phyloP scores from a whole-genome alignment of 2,329 filamentous ascomycete genomes.

The Penicillium digitatum region DNA sequence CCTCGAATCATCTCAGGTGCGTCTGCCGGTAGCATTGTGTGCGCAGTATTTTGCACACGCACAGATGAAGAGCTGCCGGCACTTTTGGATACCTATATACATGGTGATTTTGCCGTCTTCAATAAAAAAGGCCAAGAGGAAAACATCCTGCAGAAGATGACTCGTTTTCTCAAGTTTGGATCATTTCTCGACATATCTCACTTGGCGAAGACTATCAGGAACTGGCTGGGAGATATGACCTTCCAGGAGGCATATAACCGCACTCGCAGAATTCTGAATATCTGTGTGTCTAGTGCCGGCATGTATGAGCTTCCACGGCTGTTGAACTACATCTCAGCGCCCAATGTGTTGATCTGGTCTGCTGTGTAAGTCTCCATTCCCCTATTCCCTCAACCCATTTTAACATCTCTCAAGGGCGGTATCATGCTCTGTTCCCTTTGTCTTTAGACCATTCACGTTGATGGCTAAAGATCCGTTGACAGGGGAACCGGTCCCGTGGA shows the following conservation, averaged over 20 bases:
- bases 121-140: conserved; percentile 59
- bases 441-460: conserved; percentile 75
- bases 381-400: not conserved
- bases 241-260: conserved; percentile 95
- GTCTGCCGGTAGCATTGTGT: conserved; percentile 83
- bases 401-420: conserved; percentile 56
- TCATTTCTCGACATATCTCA: conserved; percentile 82
- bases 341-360: conserved; percentile 94
- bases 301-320: conserved; percentile 82
- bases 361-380: conserved; percentile 59
- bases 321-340: conserved; percentile 88
- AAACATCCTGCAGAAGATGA: conserved; percentile 63
- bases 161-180: conserved; percentile 73
- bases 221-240: conserved; percentile 79
- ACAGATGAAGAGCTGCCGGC: conserved; percentile 73
- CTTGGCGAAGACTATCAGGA: conserved; percentile 74
- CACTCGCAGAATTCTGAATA: conserved; percentile 87
- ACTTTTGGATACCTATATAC: conserved; percentile 66
- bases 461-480: conserved; percentile 82
- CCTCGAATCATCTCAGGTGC: conserved; percentile 84
- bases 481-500: conserved; percentile 74
- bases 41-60: conserved; percentile 70
- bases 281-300: conserved; percentile 83
- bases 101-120: conserved; percentile 78
- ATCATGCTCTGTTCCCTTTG: conserved; percentile 84